These are phyloP conservation scores for Stephania japonica DNA, from an alignment of 164 flowering plant species.

Conservation along the genomic window DNA sequence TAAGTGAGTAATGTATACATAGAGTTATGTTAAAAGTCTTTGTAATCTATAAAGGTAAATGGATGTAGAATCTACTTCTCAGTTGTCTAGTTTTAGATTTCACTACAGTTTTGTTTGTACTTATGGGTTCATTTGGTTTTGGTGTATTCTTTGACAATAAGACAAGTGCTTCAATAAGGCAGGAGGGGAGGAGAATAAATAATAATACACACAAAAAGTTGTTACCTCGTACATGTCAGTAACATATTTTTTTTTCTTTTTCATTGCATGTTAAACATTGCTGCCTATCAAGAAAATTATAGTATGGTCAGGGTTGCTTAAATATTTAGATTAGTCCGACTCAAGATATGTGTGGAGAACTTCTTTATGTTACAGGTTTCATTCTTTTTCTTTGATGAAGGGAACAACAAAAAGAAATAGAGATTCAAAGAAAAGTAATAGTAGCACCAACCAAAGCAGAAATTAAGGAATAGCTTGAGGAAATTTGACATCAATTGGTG, in stretches of 20 bases:
- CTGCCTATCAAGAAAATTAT: not conserved
- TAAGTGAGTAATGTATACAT: slow-evolving; percentile 1
- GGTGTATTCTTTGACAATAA: slow-evolving; percentile 13
- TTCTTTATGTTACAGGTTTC: too few species aligned
- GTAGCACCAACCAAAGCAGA: too few species aligned
- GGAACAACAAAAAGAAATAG: too few species aligned
- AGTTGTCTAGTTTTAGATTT: slow-evolving; percentile 5
- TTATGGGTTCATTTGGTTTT: slow-evolving; percentile 4
- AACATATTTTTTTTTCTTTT: not conserved
- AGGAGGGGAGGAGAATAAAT: not conserved
- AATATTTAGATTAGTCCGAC: too few species aligned
- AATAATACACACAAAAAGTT: not conserved
- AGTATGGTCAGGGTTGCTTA: not conserved
- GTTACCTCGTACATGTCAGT: not conserved
- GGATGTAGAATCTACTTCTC: slow-evolving; percentile 7
- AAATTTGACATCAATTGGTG: too few species aligned
- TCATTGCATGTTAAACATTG: not conserved
- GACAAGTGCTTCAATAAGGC: slow-evolving; percentile 7
- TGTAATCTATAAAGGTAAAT: not conserved
- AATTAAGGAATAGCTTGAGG: too few species aligned
- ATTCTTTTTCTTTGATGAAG: too few species aligned
- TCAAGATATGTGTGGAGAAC: too few species aligned
- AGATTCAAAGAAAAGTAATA: too few species aligned
- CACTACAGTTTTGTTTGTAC: slow-evolving; percentile 8
- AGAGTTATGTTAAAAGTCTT: not conserved